Conservation (phyloP, 192 early-diverging fungal species). For the Neocallimastix lanati region DNA sequence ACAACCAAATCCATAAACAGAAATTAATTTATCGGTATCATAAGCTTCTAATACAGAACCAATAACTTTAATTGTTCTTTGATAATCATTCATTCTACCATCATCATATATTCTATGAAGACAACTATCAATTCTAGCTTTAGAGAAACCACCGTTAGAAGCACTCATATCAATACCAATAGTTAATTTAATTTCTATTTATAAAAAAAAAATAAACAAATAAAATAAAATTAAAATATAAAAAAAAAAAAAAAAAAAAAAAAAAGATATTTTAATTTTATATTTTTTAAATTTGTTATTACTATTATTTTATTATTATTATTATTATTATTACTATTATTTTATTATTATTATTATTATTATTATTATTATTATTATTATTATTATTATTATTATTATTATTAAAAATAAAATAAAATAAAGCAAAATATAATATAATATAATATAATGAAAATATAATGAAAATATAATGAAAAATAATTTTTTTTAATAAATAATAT, state of each 20-base stretch:
- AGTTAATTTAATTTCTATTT: conserved; percentile 16
- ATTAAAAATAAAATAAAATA: too few species aligned
- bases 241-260: background rate
- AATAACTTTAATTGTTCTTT: conserved; percentile 23
- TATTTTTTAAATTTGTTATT: too few species aligned
- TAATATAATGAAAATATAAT: too few species aligned
- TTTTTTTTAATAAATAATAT: too few species aligned
- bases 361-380: too few species aligned
- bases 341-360: too few species aligned
- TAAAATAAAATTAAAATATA: conserved; percentile 4
- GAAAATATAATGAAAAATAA: too few species aligned
- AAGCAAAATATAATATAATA: too few species aligned
- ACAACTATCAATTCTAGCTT: conserved; percentile 17
- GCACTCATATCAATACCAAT: conserved; percentile 35
- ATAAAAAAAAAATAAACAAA: conserved; percentile 22
- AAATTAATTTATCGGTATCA: conserved; percentile 24
- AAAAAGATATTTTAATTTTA: too few species aligned
- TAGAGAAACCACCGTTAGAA: conserved; percentile 18
- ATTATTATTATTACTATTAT: too few species aligned
- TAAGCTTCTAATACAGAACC: conserved; percentile 17
- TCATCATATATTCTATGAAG: conserved; percentile 18
- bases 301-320: too few species aligned
- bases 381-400: too few species aligned
- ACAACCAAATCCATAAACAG: conserved; percentile 35
- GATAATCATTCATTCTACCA: conserved; percentile 20